These are phyloP conservation scores for Mucor lusitanicus DNA, from an alignment of 371 early-diverging fungal genomes.

Conservation along the genomic window DNA sequence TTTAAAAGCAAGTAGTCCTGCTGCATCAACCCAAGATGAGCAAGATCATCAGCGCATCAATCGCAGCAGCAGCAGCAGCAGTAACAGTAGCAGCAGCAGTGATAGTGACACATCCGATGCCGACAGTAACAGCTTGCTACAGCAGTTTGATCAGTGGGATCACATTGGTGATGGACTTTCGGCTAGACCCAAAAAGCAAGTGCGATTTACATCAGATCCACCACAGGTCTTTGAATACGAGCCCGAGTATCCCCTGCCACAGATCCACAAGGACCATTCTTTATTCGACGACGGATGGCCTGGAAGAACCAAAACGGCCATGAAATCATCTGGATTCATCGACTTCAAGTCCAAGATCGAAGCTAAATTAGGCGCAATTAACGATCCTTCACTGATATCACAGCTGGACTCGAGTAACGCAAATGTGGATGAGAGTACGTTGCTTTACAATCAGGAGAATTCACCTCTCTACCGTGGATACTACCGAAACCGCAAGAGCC, in stretches of 20 bases:
- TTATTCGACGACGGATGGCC: slow-evolving; percentile 31
- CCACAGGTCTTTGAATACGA: slow-evolving; percentile 45
- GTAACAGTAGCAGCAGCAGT: background rate
- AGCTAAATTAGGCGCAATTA: slow-evolving; percentile 23
- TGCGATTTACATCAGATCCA: slow-evolving; percentile 33
- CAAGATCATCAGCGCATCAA: background rate
- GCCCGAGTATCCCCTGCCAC: slow-evolving; percentile 20
- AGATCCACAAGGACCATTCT: background rate
- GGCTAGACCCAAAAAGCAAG: slow-evolving; percentile 13
- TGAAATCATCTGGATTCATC: slow-evolving; percentile 18
- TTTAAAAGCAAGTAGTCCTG: slow-evolving; percentile 8
- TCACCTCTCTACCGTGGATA: slow-evolving; percentile 9
- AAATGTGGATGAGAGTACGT: background rate
- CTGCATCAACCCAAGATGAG: background rate
- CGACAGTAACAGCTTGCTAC: background rate
- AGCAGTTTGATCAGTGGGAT: background rate
- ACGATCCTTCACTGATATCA: slow-evolving; percentile 13
- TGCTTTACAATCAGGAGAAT: background rate
- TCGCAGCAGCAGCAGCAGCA: background rate
- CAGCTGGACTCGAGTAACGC: slow-evolving; percentile 7
- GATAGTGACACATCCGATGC: background rate
- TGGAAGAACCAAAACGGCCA: slow-evolving; percentile 23
- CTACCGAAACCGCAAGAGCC: slow-evolving; percentile 18
- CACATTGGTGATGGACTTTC: background rate
- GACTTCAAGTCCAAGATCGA: slow-evolving; percentile 29